Base-by-base conservation (phyloP, 2,329 filamentous ascomycete species). In the Sphaerulina populicola region DNA sequence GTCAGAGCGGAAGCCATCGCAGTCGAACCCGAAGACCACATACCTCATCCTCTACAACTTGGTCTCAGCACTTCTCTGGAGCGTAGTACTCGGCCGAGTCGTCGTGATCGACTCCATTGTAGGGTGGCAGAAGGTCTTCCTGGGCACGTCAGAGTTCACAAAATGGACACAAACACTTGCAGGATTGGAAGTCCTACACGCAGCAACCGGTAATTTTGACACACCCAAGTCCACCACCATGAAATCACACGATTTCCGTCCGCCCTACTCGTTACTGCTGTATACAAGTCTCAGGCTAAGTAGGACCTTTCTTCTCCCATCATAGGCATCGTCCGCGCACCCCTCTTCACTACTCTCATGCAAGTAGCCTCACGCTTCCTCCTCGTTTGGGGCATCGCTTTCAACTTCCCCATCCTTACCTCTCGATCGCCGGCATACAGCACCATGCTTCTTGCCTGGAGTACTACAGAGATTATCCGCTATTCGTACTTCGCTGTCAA, bases 41-140 rank as follows among this genome's bases (percentile, higher is more conserved):
- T 95, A 96, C 73, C 81, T 97, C 48, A 77, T 90, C 64, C 73
- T 82, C 61, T 98, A 97, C 79, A 97, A 97, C 72, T 77, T 81
- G 62, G 65, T 83, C 58, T 94, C 84, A 47, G 80, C 88, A 54
- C 67, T 81, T 18, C 79, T 91, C 47, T 98, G 93, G 93, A 71
- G 78, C 37, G 79, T 80, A 14, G 82, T 96, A 48, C 79, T 96
- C 37, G 77, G 79, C 49, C 80, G 86, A 54, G 83, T 86, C 2
- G 62, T 82, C 23, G 70, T 81, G 49, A 76, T 85, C 18, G 66
- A 75, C 2, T 23, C 49, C 1, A 46, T 64, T 1, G 55, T 64
- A 15, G 64, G 66, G 36, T 77, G 81, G 48, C 71, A 72, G 12
- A 73, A 76, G 47, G 81, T 86, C 43, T 85, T 82, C 63, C 66